Base-by-base conservation (phyloP, 1,284 basidiomycete species). In the Fomitopsis schrenkii region DNA sequence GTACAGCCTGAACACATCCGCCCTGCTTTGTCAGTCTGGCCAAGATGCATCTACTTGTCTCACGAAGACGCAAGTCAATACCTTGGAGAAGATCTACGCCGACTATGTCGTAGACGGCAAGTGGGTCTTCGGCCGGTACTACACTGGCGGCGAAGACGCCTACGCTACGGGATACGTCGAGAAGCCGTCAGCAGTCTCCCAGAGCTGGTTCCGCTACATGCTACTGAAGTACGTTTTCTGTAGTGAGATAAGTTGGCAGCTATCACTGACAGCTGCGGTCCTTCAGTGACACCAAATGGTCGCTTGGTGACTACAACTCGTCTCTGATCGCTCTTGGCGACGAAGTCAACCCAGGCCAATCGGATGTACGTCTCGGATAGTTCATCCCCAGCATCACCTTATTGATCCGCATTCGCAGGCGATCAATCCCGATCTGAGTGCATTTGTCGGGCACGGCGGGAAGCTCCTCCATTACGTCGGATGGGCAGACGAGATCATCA, bases 391-490 rank as follows among this genome's bases (percentile, higher is more conserved):
- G 48, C 12, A 14, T 33, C 28, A 1, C 9, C 9, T 14, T 17
- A n/a, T 30, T 30, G 26, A 33, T 2, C 48, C 6, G 28, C 30
- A 9, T 22, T 45, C n/a, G 22, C n/a, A 68, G 67, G 70, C 68
- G 0, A 66, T 68, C 55, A 58, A 62, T 33, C 59, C 71, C 14
- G 66, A 76, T 60, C 59, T 75, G 38, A 66, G 59, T 2, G 59
- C 66, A 2, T 76, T 71, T 66, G 71, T 69, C 22, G 60, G 63
- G 1, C 66, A 65, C 50, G 63, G 65, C 26, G 72, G 66, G 35
- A 75, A 72, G 67, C 65, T 75, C 9, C 59, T 72, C 56, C 74
- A 75, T 48, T 76, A 73, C 53, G 72, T 75, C 60, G 68, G 70
- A 26, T 69, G 68, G 61, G 64, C 67, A 10, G 71, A 73, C 53